A percentile compares a stretch with the other conserved stretches of the same genome.
These are phyloP conservation scores for Triticum aestivum DNA, from an alignment of 176 grass and related monocot species.

Conservation along the genomic window IWGSC_CS_RefSeq_v2.1 NC_057802.1:18663870-18664369, in stretches of 20 bases:
- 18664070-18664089: constrained; percentile 25
- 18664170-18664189: constrained; percentile 36
- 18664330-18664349: constrained; percentile 43
- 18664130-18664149: neutral
- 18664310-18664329: constrained; percentile 37
- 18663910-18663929: neutral
- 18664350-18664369: constrained; percentile 40
- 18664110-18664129: neutral
- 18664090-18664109: neutral
- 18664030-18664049: constrained; percentile 7
- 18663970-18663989: neutral
- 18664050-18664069: neutral
- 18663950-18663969: neutral
- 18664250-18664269: constrained; percentile 60
- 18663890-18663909: neutral
- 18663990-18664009: neutral
- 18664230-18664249: constrained; percentile 51
- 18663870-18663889: neutral
- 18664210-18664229: constrained; percentile 53
- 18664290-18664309: constrained; percentile 45
- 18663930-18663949: neutral
- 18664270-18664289: constrained; percentile 37
- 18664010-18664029: neutral
- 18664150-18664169: constrained; percentile 35
- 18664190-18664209: constrained; percentile 51